These are phyloP conservation scores for Penicillium sp. DNA, from an alignment of 2,329 filamentous ascomycete species.

Conservation along the genomic window DNA sequence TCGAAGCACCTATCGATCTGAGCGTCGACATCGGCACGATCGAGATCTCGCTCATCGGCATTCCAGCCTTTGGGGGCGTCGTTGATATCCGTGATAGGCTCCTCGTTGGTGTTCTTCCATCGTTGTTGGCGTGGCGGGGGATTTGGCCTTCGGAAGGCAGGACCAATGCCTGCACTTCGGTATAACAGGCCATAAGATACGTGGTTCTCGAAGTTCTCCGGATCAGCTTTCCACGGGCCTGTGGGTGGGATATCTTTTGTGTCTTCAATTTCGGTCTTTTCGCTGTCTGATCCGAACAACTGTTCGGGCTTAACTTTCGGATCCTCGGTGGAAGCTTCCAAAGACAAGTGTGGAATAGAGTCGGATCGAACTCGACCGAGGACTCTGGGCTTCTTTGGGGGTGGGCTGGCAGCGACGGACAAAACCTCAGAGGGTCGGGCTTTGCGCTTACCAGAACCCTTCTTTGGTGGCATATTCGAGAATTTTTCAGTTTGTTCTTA, in stretches of 20 bases:
- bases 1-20: conserved; percentile 2
- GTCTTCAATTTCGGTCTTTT: background rate
- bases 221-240: background rate
- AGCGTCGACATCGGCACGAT: background rate
- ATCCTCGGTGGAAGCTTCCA: background rate
- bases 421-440: too few relatives aligned
- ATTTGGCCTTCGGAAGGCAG: background rate
- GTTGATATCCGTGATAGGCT: background rate
- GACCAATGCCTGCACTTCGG: background rate
- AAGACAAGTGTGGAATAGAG: background rate
- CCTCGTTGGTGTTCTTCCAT: background rate
- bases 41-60: background rate
- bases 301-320: background rate
- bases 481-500: too few relatives aligned
- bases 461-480: too few relatives aligned
- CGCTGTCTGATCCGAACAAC: background rate
- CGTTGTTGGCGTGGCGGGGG: background rate
- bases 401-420: background rate
- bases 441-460: too few relatives aligned
- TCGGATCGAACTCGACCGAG: background rate
- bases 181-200: background rate
- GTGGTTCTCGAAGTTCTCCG: background rate
- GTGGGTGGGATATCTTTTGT: background rate
- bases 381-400: background rate
- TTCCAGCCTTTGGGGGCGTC: background rate